phyloP scores from a whole-genome alignment of 257 asterid species.

The Pogostemon cablin region DNA sequence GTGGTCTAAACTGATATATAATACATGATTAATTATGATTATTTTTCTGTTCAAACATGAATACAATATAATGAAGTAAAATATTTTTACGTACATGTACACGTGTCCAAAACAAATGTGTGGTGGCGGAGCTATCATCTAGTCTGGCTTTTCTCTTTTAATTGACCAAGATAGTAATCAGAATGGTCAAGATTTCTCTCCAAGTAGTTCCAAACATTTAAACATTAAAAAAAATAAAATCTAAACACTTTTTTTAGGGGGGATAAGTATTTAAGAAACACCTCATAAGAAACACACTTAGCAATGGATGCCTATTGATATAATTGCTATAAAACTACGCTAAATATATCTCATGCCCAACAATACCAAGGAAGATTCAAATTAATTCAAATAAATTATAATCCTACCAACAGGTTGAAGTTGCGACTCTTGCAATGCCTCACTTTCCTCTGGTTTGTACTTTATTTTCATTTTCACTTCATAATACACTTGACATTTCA shows the following conservation, averaged over 20 bases:
- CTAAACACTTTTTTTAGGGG: no score
- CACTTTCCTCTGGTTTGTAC: slow-evolving; percentile 53
- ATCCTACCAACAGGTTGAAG: slow-evolving; percentile 67
- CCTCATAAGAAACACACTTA: no score
- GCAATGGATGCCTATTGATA: not conserved
- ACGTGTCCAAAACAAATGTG: not conserved
- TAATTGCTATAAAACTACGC: no score
- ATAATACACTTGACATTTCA: slow-evolving; percentile 30
- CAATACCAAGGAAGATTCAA: no score
- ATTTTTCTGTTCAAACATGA: not conserved
- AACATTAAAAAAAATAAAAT: not conserved
- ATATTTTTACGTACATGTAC: not conserved
- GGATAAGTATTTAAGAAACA: no score
- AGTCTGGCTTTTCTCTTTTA: not conserved
- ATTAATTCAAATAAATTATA: not conserved
- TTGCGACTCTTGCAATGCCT: slow-evolving; percentile 62
- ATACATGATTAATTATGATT: not conserved
- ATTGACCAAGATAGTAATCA: slow-evolving; percentile 16
- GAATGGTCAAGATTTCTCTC: not conserved
- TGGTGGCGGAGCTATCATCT: not conserved
- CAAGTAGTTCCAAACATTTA: slow-evolving; percentile 16
- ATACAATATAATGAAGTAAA: not conserved
- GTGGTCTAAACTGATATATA: not conserved
- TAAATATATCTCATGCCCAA: no score
- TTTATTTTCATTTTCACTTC: slow-evolving; percentile 44